Base-by-base conservation (phyloP, 192 early-diverging fungal species). In the Podila horticola region DNA sequence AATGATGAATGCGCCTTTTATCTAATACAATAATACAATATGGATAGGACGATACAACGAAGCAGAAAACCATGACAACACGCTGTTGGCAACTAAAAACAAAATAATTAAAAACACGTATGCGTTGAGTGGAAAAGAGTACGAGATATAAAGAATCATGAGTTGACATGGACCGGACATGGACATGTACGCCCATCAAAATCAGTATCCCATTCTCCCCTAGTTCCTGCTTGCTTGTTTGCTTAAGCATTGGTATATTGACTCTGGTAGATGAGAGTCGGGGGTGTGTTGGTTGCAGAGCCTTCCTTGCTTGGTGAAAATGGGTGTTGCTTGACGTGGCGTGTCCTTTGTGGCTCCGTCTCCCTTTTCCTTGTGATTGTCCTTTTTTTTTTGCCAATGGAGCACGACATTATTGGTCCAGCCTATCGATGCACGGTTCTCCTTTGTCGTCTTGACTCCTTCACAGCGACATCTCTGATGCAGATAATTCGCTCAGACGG, bases 401-500 rank as follows among this genome's bases (percentile, higher is more conserved):
- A 7, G 5, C n/a, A 30, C 1, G 13, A 4, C 24, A 60, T 24
- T 24, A 33, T 20, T 60, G 26, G 59, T 17, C 28, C 59, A 60
- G 19, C 30, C 59, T 33, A 29, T 10, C 34, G 33, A 33, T 41
- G 30, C 33, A 9, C n/a, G 20, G 62, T 45, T 45, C 13, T 41
- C 38, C 38, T 13, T 41, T 41, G 38, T 41, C 38, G 6, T 41
- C 38, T 41, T 41, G 38, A 10, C 29, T 29, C 26, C 30, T 60
- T 29, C 33, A 34, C 34, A 63, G 2, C 20, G 22, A 22, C 20
- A 63, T 63, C 33, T 29, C 62, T 34, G 52, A 61, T 63, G 13
- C 33, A 22, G 33, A 29, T 36, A 34, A n/a, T n/a, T 41, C 64
- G 22, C 52, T 38, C 63, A 79, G 29, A 17, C 59, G 69, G 6